Evolutionary conservation across 2,329 filamentous ascomycete species (phyloP).

Genomic region (Diaporthe caulivora): DNA sequence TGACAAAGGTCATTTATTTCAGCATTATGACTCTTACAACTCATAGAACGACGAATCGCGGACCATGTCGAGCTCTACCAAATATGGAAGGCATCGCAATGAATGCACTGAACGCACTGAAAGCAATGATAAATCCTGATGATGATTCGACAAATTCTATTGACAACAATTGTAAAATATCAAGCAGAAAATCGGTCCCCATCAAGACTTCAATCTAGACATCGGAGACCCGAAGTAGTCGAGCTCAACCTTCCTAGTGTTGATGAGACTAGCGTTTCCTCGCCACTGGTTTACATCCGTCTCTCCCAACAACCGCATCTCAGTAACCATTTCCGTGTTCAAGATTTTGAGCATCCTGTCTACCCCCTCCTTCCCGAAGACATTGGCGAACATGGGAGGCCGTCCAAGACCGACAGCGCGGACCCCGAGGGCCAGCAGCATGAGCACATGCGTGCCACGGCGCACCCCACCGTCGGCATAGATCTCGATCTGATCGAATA

Average conservation of each 20-base stretch:
- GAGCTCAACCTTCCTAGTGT: not conserved
- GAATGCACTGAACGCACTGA: not conserved
- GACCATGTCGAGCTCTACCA: not conserved
- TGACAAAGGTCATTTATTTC: not conserved
- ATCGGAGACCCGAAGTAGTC: not conserved
- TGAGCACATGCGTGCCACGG: slow-evolving; percentile 61
- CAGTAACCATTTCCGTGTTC: not conserved
- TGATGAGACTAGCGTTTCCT: not conserved
- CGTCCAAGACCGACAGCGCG: slow-evolving; percentile 58
- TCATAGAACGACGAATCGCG: not conserved
- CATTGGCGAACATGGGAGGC: not conserved
- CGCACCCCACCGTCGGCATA: slow-evolving; percentile 61
- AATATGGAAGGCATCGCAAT: not conserved
- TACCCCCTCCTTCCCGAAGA: not conserved
- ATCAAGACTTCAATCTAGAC: not conserved
- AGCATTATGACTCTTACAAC: not conserved
- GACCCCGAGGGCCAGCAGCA: slow-evolving; percentile 60
- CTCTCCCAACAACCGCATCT: not conserved
- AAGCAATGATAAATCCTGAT: no score
- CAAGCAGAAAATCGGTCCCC: no score
- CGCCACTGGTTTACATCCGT: not conserved
- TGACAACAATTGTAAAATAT: no score
- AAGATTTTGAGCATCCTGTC: not conserved
- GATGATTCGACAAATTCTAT: no score
- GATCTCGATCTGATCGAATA: slow-evolving; percentile 53